Conservation (phyloP, 768 basidiomycete genomes). For the Pisolithus albus region DNA sequence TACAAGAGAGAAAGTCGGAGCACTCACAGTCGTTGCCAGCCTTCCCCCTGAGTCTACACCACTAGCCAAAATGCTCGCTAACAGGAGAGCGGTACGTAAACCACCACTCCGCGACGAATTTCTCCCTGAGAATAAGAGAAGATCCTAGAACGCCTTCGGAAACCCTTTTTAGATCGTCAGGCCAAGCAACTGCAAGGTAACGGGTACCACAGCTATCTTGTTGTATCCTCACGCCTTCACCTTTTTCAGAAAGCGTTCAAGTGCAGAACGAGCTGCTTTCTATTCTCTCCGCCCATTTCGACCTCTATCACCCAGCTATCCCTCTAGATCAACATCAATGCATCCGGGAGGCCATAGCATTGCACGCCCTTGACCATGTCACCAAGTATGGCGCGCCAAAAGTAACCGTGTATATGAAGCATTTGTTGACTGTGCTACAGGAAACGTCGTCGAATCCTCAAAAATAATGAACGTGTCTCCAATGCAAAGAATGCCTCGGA, state of each 20-base stretch:
- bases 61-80: slow-evolving; percentile 19
- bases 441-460: slow-evolving; percentile 83
- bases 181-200: slow-evolving; percentile 48
- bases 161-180: slow-evolving; percentile 49
- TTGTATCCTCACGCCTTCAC: background rate
- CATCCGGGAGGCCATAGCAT: slow-evolving; percentile 60
- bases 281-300: slow-evolving; percentile 57
- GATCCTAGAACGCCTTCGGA: slow-evolving; percentile 52
- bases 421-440: slow-evolving; percentile 33
- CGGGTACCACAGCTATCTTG: slow-evolving; percentile 3
- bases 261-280: slow-evolving; percentile 67
- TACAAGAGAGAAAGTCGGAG: slow-evolving; percentile 43
- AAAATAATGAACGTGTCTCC: slow-evolving; percentile 90
- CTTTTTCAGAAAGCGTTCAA: slow-evolving; percentile 38
- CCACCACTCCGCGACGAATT: background rate
- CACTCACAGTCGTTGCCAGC: slow-evolving; percentile 45
- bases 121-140: slow-evolving; percentile 17
- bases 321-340: slow-evolving; percentile 57
- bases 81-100: slow-evolving; percentile 19
- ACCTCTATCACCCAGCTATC: slow-evolving; percentile 67
- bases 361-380: slow-evolving; percentile 86
- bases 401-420: background rate
- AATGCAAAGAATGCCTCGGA: slow-evolving; percentile 55
- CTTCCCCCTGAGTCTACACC: slow-evolving; percentile 34
- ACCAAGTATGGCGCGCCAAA: slow-evolving; percentile 51